These are phyloP conservation scores for Xylaria sp. DNA, from an alignment of 2,329 filamentous ascomycete genomes.

Conservation along the genomic window DNA sequence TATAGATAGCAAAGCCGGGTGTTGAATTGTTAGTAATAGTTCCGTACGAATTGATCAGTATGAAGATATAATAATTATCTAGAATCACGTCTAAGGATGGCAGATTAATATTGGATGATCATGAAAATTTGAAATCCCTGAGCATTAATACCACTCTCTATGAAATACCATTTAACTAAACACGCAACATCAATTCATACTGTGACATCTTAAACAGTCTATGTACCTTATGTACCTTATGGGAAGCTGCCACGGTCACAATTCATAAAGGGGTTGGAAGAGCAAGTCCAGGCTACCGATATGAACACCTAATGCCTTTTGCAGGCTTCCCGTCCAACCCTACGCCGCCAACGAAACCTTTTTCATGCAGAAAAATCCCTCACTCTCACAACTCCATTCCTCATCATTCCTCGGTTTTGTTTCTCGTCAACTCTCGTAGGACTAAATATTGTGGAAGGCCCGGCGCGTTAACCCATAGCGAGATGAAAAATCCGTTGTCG, in stretches of 20 bases:
- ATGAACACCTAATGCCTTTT: slow-evolving; percentile 39
- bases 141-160: neutral
- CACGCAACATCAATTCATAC: slow-evolving; percentile 32
- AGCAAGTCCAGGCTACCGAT: slow-evolving; percentile 41
- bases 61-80: neutral
- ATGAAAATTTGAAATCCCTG: neutral
- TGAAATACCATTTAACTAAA: slow-evolving; percentile 14
- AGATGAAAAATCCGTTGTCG: slow-evolving; percentile 35
- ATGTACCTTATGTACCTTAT: slow-evolving; percentile 49
- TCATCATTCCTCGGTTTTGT: slow-evolving; percentile 28
- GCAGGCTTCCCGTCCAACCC: slow-evolving; percentile 26
- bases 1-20: neutral
- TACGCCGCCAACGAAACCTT: slow-evolving; percentile 35
- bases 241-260: slow-evolving; percentile 38
- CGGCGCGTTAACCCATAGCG: slow-evolving; percentile 31
- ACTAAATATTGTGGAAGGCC: slow-evolving; percentile 1
- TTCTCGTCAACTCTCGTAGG: slow-evolving; percentile 22
- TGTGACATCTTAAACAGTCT: slow-evolving; percentile 47
- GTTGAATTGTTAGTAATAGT: neutral
- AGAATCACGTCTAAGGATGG: neutral
- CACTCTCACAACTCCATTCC: slow-evolving; percentile 24
- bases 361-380: slow-evolving; percentile 37
- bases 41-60: too few species aligned
- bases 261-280: slow-evolving; percentile 37
- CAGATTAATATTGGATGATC: neutral